Evolutionary conservation across 2,329 filamentous ascomycete genomes (phyloP), one percentile per base, ranked within the genome.

Genomic region (Septoria petroselini): DNA sequence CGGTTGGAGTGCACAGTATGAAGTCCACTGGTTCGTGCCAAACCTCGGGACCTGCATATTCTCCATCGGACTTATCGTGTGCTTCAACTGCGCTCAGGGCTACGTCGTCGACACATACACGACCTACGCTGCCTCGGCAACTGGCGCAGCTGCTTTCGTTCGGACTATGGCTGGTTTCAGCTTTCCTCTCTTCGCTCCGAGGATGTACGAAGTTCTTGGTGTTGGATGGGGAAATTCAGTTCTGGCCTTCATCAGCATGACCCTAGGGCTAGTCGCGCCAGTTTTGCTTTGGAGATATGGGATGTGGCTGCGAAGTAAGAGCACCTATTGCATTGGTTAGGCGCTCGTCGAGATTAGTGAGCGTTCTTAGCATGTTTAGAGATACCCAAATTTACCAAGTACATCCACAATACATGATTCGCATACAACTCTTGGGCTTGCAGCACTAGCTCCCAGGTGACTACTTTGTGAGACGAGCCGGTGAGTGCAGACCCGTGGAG

Each of bases 161-260:
- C 60, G 62, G 7, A 76, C 71, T 6, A 56, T 79, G 35, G 65
- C 69, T 2, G 76, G 73, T 0, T 78, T 78, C 53, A 53, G 70
- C 7, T 78, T 79, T 37, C 76, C 77, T 0, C 54, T 79, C 0
- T 78, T 78, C 50, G 74, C 73, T 0, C 74, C 75, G 0, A 52
- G 44, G 3, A 69, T 72, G 65, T 73, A 71, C 54, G 49, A 63
- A 7, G 55, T 54, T 4, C 58, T 73, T 18, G 67, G 67, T 0
- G 67, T 67, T 39, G 70, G 70, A 1, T 71, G 69, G 69, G 66
- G 66, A 30, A 72, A 71, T 48, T 55, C 46, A 11, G n/a, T 60
- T 17, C 40, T 62, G 25, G 61, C 45, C 1, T 58, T 61, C n/a
- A 48, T 58, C 7, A 48, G 41, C 18, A 39, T 58, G 35, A 48